phyloP scores from a whole-genome alignment of 2,329 filamentous ascomycete species.

The Massarina eburnea region DNA sequence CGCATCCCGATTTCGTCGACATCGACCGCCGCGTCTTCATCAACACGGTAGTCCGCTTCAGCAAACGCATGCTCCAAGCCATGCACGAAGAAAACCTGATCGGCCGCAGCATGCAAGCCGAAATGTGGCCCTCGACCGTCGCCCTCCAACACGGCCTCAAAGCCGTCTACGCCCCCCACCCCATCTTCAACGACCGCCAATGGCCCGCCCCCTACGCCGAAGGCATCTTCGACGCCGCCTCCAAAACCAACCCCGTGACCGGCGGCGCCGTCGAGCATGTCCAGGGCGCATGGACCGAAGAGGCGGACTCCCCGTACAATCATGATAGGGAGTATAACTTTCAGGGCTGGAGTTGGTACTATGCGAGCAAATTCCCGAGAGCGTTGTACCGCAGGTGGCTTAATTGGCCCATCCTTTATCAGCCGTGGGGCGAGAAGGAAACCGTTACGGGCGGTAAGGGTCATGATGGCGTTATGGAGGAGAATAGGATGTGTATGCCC shows the following conservation, averaged over 20 bases:
- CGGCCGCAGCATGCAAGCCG: slow-evolving; percentile 88
- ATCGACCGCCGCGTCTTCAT: slow-evolving; percentile 79
- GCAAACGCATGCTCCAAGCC: slow-evolving; percentile 72
- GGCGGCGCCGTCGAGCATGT: slow-evolving; percentile 61
- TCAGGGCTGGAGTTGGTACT: slow-evolving; percentile 86
- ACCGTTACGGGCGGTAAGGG: slow-evolving; percentile 47
- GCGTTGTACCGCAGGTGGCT: slow-evolving; percentile 86
- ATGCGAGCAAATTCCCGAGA: slow-evolving; percentile 78
- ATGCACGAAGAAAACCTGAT: slow-evolving; percentile 92
- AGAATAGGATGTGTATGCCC: slow-evolving; percentile 83
- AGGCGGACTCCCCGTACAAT: slow-evolving; percentile 47
- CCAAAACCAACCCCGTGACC: slow-evolving; percentile 18
- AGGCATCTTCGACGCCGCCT: slow-evolving; percentile 69
- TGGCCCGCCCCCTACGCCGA: slow-evolving; percentile 83
- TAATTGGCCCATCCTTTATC: slow-evolving; percentile 76
- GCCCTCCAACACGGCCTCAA: slow-evolving; percentile 92
- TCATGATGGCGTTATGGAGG: slow-evolving; percentile 54
- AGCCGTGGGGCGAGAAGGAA: slow-evolving; percentile 77
- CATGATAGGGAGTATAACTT: slow-evolving; percentile 85
- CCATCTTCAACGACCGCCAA: slow-evolving; percentile 80
- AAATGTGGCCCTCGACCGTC: slow-evolving; percentile 92
- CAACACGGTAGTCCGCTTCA: slow-evolving; percentile 85
- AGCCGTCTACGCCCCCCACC: slow-evolving; percentile 87
- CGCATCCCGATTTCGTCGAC: slow-evolving; percentile 49
- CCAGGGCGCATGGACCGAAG: slow-evolving; percentile 51